Percentiles rank a stretch among this genome's conserved stretches.
Conservation (phyloP, 1,284 basidiomycete species). For the Leucoagaricus sp. region DNA sequence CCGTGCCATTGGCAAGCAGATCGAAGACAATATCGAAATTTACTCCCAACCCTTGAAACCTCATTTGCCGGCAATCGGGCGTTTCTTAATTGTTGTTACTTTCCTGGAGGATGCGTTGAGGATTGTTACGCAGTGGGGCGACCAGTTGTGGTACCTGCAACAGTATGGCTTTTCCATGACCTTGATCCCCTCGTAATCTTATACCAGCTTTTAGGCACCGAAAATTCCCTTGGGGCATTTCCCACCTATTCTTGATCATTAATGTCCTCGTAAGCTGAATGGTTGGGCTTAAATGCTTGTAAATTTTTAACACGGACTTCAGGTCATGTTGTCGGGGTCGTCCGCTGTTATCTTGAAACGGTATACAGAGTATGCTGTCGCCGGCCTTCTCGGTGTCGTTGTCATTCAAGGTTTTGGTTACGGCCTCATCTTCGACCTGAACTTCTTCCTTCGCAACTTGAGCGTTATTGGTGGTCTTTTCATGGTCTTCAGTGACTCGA, state of each 20-base stretch:
- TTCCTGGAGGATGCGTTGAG: slow-evolving; percentile 97
- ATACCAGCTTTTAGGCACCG: slow-evolving; percentile 65
- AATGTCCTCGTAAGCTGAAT: slow-evolving; percentile 84
- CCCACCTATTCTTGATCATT: slow-evolving; percentile 88
- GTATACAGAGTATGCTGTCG: slow-evolving; percentile 87
- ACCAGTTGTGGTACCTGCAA: slow-evolving; percentile 97
- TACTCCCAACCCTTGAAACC: slow-evolving; percentile 95
- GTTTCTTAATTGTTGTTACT: slow-evolving; percentile 97
- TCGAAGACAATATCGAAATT: slow-evolving; percentile 93
- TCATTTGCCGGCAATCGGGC: slow-evolving; percentile 91
- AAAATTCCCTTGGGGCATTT: slow-evolving; percentile 93
- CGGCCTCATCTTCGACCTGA: slow-evolving; percentile 95
- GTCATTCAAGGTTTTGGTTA: slow-evolving; percentile 95
- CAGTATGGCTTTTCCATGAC: slow-evolving; percentile 54
- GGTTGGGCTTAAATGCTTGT: background rate
- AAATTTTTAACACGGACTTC: background rate
- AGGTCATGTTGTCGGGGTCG: slow-evolving; percentile 94
- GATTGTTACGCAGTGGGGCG: slow-evolving; percentile 92
- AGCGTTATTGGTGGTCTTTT: slow-evolving; percentile 91
- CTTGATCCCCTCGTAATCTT: slow-evolving; percentile 10
- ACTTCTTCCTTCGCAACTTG: slow-evolving; percentile 98
- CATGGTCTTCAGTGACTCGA: slow-evolving; percentile 98
- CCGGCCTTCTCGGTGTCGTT: slow-evolving; percentile 89
- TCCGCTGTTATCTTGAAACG: slow-evolving; percentile 86
- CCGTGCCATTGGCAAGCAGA: slow-evolving; percentile 72